These are phyloP conservation scores for Fusarium globosum DNA, from an alignment of 2,329 filamentous ascomycete genomes.

Conservation along the genomic window DNA sequence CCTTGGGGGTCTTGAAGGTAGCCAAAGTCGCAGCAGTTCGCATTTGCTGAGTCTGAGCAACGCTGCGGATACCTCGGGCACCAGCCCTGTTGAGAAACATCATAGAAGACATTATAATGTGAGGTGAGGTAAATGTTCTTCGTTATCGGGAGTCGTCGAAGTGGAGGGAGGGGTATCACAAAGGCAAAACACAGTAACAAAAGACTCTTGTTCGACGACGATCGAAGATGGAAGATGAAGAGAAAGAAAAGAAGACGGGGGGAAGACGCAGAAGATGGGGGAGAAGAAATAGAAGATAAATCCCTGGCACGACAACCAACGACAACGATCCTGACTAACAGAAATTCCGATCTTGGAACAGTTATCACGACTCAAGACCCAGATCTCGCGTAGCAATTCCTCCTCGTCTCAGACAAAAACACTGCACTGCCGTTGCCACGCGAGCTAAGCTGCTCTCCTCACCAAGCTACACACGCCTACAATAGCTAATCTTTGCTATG, in stretches of 20 bases:
- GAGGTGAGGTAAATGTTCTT: conserved; percentile 8
- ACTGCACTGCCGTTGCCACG: conserved; percentile 20
- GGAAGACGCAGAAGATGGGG: conserved; percentile 4
- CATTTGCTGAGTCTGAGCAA: conserved; percentile 46
- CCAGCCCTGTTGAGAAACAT: conserved; percentile 50
- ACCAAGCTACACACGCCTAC: conserved; percentile 4
- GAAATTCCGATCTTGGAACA: conserved; percentile 23
- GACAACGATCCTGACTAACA: conserved; percentile 31
- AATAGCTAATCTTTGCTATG: conserved; percentile 18
- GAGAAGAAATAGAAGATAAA: conserved; percentile 13
- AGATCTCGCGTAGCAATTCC: conserved; percentile 20
- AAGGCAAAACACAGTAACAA: conserved; percentile 18
- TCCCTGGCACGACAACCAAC: conserved; percentile 3
- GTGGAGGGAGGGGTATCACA: conserved; percentile 37
- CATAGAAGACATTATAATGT: conserved; percentile 49
- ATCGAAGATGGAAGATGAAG: conserved; percentile 28
- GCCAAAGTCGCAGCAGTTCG: conserved; percentile 71
- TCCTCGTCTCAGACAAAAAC: background rate
- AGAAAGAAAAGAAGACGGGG: background rate
- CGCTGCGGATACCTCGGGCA: conserved; percentile 47
- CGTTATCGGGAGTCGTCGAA: conserved; percentile 30
- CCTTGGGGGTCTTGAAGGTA: conserved; percentile 85
- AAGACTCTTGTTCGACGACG: conserved; percentile 25
- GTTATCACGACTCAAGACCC: conserved; percentile 23
- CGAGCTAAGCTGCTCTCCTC: conserved; percentile 17